Percentiles rank a stretch among this genome's conserved stretches.
Evolutionary conservation across 371 early-diverging fungal genomes (phyloP).

Genomic region (Mucor saturninus): DNA sequence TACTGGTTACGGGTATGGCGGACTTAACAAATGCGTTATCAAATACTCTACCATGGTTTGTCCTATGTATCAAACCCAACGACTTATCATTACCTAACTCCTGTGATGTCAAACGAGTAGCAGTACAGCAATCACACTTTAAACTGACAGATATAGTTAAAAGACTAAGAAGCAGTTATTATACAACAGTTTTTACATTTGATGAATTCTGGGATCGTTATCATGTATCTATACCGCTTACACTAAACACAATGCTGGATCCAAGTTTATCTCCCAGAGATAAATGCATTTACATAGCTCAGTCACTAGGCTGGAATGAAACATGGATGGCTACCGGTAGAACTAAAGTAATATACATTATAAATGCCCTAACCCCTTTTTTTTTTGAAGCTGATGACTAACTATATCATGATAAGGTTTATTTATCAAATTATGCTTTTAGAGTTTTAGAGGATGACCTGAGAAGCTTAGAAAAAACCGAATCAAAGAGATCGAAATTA

Average conservation of each 20-base stretch:
- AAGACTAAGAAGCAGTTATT: conserved; percentile 54
- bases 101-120: conserved; percentile 63
- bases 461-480: conserved; percentile 49
- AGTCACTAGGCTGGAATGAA: conserved; percentile 66
- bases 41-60: conserved; percentile 72
- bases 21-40: conserved; percentile 77
- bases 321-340: conserved; percentile 69
- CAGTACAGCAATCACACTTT: conserved; percentile 56
- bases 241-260: conserved; percentile 50
- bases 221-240: conserved; percentile 51
- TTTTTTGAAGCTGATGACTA: background rate
- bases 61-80: conserved; percentile 80
- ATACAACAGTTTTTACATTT: conserved; percentile 54
- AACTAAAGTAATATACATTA: conserved; percentile 38
- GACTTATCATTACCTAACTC: conserved; percentile 60
- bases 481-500: conserved; percentile 51
- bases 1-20: conserved; percentile 56
- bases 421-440: conserved; percentile 77
- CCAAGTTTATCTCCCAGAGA: conserved; percentile 36
- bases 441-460: conserved; percentile 69
- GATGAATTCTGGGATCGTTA: conserved; percentile 77
- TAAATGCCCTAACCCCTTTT: background rate
- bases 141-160: conserved; percentile 57
- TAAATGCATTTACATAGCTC: conserved; percentile 59
- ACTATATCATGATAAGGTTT: conserved; percentile 44